A percentile compares a stretch with the other conserved stretches of the same genome.
Evolutionary conservation across 108 stramenopile species (phyloP).

Genomic region (Discostella stelligeroides): DNA sequence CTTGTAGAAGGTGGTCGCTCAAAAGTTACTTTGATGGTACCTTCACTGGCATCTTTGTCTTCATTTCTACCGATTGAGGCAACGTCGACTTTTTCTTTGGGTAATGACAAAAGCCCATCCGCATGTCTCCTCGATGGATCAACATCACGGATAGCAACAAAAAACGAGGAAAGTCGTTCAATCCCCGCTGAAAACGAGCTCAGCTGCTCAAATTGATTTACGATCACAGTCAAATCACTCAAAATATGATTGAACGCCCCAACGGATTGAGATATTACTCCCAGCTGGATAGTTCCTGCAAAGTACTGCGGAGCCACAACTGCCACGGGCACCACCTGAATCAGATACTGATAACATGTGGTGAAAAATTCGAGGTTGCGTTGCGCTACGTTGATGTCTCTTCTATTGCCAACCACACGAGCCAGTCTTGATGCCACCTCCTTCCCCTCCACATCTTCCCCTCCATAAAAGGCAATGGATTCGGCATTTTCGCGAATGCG

Average conservation of each 20-base stretch:
- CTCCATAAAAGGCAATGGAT: constrained; percentile 95
- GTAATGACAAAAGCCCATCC: constrained; percentile 41
- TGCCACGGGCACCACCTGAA: constrained; percentile 90
- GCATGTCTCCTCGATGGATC: constrained; percentile 53
- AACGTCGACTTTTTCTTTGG: constrained; percentile 8
- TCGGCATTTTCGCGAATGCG: constrained; percentile 95
- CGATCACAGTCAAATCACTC: constrained; percentile 71
- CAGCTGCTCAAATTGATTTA: constrained; percentile 94
- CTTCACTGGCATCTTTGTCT: not conserved
- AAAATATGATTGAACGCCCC: constrained; percentile 86
- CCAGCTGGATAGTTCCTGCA: constrained; percentile 86
- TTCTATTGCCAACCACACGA: constrained; percentile 72
- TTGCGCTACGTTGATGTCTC: constrained; percentile 75
- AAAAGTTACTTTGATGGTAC: constrained; percentile 44
- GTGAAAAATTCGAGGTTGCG: constrained; percentile 95
- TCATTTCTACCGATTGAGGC: no score
- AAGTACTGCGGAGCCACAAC: constrained; percentile 95
- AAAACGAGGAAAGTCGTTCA: constrained; percentile 83
- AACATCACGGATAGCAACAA: constrained; percentile 71
- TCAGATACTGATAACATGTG: constrained; percentile 83
- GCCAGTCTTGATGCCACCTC: constrained; percentile 65
- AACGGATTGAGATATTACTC: constrained; percentile 85
- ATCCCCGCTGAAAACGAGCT: constrained; percentile 89
- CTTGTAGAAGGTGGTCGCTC: constrained; percentile 16
- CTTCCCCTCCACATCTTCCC: constrained; percentile 84